Evolutionary conservation across 257 asterid genomes (phyloP).

Genomic region (Nicotiana sylvestris): DNA sequence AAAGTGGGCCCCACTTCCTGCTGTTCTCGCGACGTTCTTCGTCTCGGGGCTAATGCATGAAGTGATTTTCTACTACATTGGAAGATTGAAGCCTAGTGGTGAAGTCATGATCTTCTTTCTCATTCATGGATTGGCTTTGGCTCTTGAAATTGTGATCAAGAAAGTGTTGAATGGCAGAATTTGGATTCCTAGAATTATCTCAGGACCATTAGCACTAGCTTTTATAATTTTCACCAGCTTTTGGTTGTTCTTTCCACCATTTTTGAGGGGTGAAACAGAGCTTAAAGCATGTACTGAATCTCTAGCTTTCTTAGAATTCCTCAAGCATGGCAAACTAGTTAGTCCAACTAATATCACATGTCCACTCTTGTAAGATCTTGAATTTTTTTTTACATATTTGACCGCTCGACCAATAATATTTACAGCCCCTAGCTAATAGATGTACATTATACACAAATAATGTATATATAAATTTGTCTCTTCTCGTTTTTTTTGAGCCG

Average conservation of each 20-base stretch:
- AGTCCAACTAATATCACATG: slow-evolving; percentile 39
- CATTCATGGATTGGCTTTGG: slow-evolving; percentile 38
- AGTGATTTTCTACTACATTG: slow-evolving; percentile 42
- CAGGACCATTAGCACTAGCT: slow-evolving; percentile 32
- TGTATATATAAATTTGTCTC: too few species aligned
- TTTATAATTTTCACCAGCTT: slow-evolving; percentile 36
- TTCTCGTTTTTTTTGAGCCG: too few species aligned
- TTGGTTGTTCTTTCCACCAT: slow-evolving; percentile 59
- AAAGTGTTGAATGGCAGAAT: slow-evolving; percentile 12
- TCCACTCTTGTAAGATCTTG: slow-evolving; percentile 25
- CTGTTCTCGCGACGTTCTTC: slow-evolving; percentile 33
- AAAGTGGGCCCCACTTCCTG: slow-evolving; percentile 25
- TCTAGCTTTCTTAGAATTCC: slow-evolving; percentile 44
- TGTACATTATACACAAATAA: too few species aligned
- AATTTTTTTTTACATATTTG: too few species aligned
- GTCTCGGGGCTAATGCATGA: slow-evolving; percentile 70
- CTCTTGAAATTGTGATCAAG: slow-evolving; percentile 30
- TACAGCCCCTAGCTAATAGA: too few species aligned
- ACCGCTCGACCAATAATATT: too few species aligned
- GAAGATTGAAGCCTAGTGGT: slow-evolving; percentile 39
- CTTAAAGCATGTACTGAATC: slow-evolving; percentile 48
- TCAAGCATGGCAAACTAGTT: slow-evolving; percentile 34
- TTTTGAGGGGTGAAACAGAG: slow-evolving; percentile 32
- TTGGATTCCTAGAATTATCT: slow-evolving; percentile 22
- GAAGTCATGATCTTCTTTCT: slow-evolving; percentile 37